Base-by-base conservation (phyloP, 2,329 filamentous ascomycete species). In the Fusarium luffae region DNA sequence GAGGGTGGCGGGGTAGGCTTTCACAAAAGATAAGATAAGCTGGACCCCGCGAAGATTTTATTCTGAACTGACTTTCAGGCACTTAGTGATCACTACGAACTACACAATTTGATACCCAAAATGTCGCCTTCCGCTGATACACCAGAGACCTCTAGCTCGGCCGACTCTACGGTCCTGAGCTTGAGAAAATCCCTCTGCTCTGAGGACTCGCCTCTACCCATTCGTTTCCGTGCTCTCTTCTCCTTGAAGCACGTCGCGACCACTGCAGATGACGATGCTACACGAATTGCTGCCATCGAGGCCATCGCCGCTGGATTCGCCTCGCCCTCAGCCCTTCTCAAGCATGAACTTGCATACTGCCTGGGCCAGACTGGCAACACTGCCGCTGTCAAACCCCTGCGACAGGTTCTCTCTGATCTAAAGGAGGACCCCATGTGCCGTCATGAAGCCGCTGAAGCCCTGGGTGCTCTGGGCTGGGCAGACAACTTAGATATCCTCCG, bases 331-430 rank as follows among this genome's bases (percentile, higher is more conserved):
- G 95, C 93, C 5, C 86, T 98, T 11, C 85, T 98, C 48, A 98
- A 98, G 84, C 96, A 99, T 80, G 96, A 99, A 79, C 86, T 99
- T 50, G 96, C 96, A 27, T 99, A 99, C 83, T 99, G 96, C 78
- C 87, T 99, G 4, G 96, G 96, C 10, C 96, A 99, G 82, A 95
- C 93, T 3, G 90, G 90, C 61, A 93, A 97, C 77, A 81, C 86
- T 52, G 90, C 90, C 47, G 92, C 94, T 1, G 88, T 94, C 12
- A 86, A 90, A 12, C 91, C 89, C 68, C 84, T 99, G 71, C 87
- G 90, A 61, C 81, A 85, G 14, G 93, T 97, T 16, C 84, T 98
- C 60, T 87, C 92, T 71, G 88, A 98, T 79, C 82, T 89, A 68
- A 78, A 88, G n/a, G 93, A 98, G 81, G 94, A 98, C 83, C 82